phyloP scores from a whole-genome alignment of 2,329 filamentous ascomycete species.

The Cercospora nicotianae region DNA sequence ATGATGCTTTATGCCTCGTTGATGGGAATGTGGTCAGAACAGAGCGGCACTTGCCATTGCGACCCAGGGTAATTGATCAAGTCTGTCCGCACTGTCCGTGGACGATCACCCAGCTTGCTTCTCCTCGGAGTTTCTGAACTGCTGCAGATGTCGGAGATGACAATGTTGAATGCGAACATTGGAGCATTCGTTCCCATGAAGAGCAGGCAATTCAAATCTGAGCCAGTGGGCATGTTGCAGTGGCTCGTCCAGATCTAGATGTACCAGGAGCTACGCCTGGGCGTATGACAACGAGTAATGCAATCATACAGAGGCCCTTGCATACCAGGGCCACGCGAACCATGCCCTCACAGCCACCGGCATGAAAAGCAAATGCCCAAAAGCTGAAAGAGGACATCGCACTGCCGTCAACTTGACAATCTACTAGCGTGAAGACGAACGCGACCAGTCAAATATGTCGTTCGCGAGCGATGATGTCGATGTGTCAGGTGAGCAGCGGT shows the following conservation, averaged over 20 bases:
- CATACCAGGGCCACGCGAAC: neutral
- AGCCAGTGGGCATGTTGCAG: neutral
- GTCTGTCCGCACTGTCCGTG: neutral
- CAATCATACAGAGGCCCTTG: neutral
- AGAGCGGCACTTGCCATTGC: neutral
- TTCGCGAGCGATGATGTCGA: neutral
- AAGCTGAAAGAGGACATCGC: conserved; percentile 6
- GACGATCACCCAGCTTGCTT: neutral
- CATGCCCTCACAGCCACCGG: neutral
- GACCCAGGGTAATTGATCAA: neutral
- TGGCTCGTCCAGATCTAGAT: neutral
- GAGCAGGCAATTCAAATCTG: neutral
- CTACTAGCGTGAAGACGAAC: neutral
- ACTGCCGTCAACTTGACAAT: conserved; percentile 1
- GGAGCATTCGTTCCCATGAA: neutral
- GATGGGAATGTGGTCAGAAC: neutral
- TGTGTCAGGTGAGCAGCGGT: conserved; percentile 1
- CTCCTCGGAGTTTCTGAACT: neutral
- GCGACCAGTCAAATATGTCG: neutral
- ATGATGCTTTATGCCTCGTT: neutral
- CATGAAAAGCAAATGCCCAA: neutral
- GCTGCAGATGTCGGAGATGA: neutral
- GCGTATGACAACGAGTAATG: neutral
- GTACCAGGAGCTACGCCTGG: neutral
- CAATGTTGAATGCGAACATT: neutral